A percentile compares a stretch with the other conserved stretches of the same genome.
phyloP scores from a whole-genome alignment of 1,139 yeast genomes.

The Yamadazyma dushanensis region DNA sequence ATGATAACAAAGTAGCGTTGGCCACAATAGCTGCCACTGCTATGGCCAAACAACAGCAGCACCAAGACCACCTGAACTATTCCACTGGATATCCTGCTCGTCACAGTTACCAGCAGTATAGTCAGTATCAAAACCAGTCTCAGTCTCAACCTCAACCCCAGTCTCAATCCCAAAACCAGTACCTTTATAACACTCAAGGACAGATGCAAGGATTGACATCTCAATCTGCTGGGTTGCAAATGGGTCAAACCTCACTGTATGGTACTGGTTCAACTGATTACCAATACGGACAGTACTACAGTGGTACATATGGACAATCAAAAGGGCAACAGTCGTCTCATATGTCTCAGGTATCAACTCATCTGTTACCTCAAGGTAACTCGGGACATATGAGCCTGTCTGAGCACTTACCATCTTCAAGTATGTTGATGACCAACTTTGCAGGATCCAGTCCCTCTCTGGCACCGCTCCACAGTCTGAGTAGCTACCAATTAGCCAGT shows the following conservation, averaged over 20 bases:
- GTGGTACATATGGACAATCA: no score
- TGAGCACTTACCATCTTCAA: not conserved
- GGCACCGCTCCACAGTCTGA: not conserved
- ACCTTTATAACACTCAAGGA: no score
- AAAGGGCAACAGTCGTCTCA: no score
- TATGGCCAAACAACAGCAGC: constrained; percentile 12
- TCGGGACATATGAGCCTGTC: not conserved
- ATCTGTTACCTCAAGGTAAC: no score
- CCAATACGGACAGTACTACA: no score
- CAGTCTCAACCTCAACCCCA: not conserved
- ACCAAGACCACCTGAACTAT: constrained; percentile 4
- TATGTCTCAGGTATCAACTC: no score
- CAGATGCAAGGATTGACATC: no score
- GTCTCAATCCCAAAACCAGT: not conserved
- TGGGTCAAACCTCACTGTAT: no score
- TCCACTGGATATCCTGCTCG: no score
- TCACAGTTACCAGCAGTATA: constrained; percentile 1
- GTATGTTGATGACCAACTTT: not conserved
- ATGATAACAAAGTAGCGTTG: constrained; percentile 9
- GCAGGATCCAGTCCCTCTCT: not conserved
- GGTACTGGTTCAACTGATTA: not conserved
- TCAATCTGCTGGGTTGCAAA: no score
- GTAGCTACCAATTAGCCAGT: not conserved
- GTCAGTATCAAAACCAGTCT: constrained; percentile 1
- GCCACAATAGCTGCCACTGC: constrained; percentile 15